A percentile compares a stretch with the other conserved stretches of the same genome.
Conservation (phyloP, 2,329 filamentous ascomycete genomes). For the Clarireedia monteithiana region DNA sequence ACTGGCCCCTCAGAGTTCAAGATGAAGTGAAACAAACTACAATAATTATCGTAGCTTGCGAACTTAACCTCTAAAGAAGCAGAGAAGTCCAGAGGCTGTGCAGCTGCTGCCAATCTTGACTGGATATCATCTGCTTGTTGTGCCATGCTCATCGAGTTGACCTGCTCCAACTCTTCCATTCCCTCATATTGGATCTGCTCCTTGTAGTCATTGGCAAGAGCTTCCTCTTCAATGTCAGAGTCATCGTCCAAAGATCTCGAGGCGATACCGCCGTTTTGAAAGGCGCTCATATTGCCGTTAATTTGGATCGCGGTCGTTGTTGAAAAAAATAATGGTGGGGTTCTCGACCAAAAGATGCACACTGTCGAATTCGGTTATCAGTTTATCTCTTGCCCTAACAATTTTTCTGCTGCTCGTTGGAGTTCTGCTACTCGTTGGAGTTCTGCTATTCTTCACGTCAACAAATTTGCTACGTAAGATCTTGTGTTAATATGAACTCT, state of each 20-base stretch:
- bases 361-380: slow-evolving; percentile 8
- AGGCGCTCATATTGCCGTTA: slow-evolving; percentile 45
- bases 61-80: slow-evolving; percentile 96
- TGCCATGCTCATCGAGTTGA: slow-evolving; percentile 59
- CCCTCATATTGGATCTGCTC: slow-evolving; percentile 94
- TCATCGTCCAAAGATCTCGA: slow-evolving; percentile 63
- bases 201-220: slow-evolving; percentile 88
- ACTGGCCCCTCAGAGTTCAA: slow-evolving; percentile 98
- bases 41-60: slow-evolving; percentile 98
- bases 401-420: background rate
- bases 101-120: slow-evolving; percentile 81
- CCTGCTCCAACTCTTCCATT: slow-evolving; percentile 73
- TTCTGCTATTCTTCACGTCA: too few species aligned
- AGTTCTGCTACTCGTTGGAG: background rate
- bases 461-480: background rate
- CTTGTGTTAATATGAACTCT: too few species aligned
- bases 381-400: slow-evolving; percentile 6
- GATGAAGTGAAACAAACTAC: slow-evolving; percentile 98
- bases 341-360: slow-evolving; percentile 3
- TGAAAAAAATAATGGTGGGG: slow-evolving; percentile 1
- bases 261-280: slow-evolving; percentile 53
- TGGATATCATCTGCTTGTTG: slow-evolving; percentile 87
- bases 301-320: slow-evolving; percentile 6
- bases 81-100: slow-evolving; percentile 92
- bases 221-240: slow-evolving; percentile 94